A percentile compares a stretch with the other conserved stretches of the same genome.
Conservation (phyloP, 768 basidiomycete species). For the Suillus discolor region DNA sequence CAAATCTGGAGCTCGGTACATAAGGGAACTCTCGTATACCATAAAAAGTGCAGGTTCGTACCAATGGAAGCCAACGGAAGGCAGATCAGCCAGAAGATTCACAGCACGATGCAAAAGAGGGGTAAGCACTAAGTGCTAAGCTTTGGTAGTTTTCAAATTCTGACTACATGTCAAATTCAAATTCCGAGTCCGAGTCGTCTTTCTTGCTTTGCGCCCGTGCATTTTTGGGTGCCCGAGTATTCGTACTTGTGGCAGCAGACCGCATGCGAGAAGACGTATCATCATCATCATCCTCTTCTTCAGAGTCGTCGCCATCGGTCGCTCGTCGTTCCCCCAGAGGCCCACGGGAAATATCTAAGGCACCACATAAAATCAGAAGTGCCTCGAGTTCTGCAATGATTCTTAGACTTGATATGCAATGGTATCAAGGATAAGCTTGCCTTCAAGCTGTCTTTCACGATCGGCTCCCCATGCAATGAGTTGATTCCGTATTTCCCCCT, state of each 20-base stretch:
- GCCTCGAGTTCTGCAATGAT: slow-evolving; percentile 65
- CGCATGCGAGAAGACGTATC: slow-evolving; percentile 57
- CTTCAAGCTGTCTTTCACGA: slow-evolving; percentile 73
- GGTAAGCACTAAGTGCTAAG: not conserved
- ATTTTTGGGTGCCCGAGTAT: slow-evolving; percentile 54
- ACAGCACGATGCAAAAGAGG: not conserved
- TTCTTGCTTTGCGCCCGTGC: slow-evolving; percentile 51
- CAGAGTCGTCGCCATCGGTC: slow-evolving; percentile 43
- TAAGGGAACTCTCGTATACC: not conserved
- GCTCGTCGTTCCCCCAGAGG: slow-evolving; percentile 29
- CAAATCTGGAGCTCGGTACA: not conserved
- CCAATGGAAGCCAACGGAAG: not conserved
- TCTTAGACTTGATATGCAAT: not conserved
- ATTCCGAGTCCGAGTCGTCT: slow-evolving; percentile 75
- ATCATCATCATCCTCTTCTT: slow-evolving; percentile 48
- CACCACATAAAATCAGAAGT: slow-evolving; percentile 63
- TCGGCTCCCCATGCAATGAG: slow-evolving; percentile 85
- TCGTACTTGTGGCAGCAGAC: slow-evolving; percentile 60
- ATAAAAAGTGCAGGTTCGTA: not conserved
- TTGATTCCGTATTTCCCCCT: slow-evolving; percentile 89
- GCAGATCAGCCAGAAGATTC: not conserved
- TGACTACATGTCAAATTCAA: slow-evolving; percentile 70
- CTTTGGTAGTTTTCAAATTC: not conserved
- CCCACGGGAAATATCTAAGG: slow-evolving; percentile 57
- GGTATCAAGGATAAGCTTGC: slow-evolving; percentile 42